Conservation (phyloP, 805 yeast species). For the Ogataea saltuana region DNA sequence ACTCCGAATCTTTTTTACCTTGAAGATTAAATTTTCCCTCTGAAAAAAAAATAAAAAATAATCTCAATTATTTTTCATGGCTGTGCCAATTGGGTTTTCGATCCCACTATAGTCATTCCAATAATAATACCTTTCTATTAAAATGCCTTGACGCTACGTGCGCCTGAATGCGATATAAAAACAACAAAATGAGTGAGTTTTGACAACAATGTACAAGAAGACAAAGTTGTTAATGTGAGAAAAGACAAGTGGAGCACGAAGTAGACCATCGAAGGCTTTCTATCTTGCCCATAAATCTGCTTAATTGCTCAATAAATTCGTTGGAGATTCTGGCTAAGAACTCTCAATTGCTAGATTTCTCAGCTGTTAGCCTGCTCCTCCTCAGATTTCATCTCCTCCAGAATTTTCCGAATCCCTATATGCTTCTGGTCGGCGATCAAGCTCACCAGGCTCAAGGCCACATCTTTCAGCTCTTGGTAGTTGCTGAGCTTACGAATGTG, state of each 20-base stretch:
- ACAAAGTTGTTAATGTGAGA: too few relatives aligned
- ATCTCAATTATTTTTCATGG: background rate
- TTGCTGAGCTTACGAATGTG: slow-evolving; percentile 55
- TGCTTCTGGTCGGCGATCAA: slow-evolving; percentile 61
- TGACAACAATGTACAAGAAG: too few relatives aligned
- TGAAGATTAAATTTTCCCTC: slow-evolving; percentile 1
- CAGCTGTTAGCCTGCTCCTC: too few relatives aligned
- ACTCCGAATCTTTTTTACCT: background rate
- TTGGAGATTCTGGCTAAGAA: too few relatives aligned
- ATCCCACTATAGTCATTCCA: too few relatives aligned
- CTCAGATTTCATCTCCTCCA: slow-evolving; percentile 49
- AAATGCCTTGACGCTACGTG: background rate
- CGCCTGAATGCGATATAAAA: slow-evolving; percentile 1
- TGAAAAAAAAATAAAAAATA: background rate
- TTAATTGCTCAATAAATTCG: too few relatives aligned
- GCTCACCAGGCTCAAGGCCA: slow-evolving; percentile 55
- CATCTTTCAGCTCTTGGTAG: slow-evolving; percentile 66
- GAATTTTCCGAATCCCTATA: slow-evolving; percentile 46
- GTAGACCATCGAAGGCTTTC: too few relatives aligned
- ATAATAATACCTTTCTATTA: background rate
- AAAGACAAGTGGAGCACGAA: too few relatives aligned
- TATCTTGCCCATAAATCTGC: too few relatives aligned
- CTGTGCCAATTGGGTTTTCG: background rate
- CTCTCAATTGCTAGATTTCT: too few relatives aligned
- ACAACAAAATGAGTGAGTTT: too few relatives aligned